phyloP scores from a whole-genome alignment of 2,329 filamentous ascomycete species.

The Aspergillus alliaceus region DNA sequence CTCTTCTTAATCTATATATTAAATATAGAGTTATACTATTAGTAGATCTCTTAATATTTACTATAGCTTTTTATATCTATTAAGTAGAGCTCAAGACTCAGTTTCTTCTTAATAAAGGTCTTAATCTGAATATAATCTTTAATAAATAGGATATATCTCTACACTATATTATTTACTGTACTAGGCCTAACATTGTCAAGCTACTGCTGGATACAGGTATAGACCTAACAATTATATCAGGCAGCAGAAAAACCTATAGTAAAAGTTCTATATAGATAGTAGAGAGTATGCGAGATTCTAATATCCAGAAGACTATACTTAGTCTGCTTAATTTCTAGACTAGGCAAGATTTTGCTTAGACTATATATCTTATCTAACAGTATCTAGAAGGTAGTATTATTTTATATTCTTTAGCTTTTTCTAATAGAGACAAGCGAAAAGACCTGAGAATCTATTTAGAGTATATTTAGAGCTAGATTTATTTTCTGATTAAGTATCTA shows the following conservation, averaged over 20 bases:
- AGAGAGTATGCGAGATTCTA: background rate
- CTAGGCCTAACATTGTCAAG: too few relatives aligned
- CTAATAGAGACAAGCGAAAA: background rate
- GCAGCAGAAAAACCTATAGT: background rate
- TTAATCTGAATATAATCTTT: background rate
- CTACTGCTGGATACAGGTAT: background rate
- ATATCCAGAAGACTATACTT: background rate
- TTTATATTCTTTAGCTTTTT: background rate
- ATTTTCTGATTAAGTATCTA: too few relatives aligned
- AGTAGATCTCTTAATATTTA: background rate
- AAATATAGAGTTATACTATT: background rate
- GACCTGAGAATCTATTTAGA: too few relatives aligned
- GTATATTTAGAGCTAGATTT: too few relatives aligned
- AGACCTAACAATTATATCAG: background rate
- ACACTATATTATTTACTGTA: background rate
- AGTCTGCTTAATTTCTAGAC: background rate
- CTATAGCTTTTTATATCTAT: background rate
- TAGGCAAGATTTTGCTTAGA: background rate
- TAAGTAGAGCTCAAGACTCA: background rate
- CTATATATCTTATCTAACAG: too few relatives aligned
- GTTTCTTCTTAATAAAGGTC: background rate
- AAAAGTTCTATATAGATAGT: background rate
- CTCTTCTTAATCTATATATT: conserved; percentile 1
- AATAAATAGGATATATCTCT: background rate
- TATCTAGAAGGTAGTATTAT: background rate